Base-by-base conservation (phyloP, 1,284 basidiomycete species). In the Leccinum griseonigrum region DNA sequence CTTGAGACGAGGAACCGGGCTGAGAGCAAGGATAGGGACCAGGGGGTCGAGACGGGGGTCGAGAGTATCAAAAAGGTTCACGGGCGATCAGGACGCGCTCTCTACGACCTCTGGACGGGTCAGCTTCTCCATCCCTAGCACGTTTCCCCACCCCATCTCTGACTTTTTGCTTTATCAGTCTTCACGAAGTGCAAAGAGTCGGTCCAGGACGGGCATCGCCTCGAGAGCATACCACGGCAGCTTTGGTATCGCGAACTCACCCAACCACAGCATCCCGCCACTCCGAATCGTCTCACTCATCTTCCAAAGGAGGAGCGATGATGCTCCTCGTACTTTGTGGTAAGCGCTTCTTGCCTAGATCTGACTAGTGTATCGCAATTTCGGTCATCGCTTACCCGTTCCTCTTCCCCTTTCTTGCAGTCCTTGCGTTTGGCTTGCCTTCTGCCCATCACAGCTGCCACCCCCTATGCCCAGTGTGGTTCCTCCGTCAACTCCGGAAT, bases 201-300 rank as follows among this genome's bases (percentile, higher is more conserved):
- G 4, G 76, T 95, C 9, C 83, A 89, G 69, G 87, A 93, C 65
- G 93, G 93, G 13, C 81, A 80, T 28, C 79, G 93, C 34, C 81
- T 94, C 31, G 92, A 95, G 76, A 94, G 95, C 71, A 86, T 94
- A 60, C 88, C 89, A 6, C 95, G 92, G 93, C 79, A 92, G 56
- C 77, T 95, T 11, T 94, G 91, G 92, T 85, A 90, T 71, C 84
- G 86, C 64, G 85, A 91, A 67, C 78, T 87, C 66, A 70, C 78
- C 53, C 70, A 73, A 28, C 65, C 74, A 14, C 75, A 75, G 36
- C 26, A 69, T 6, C 71, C 74, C 5, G 66, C 70, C 43, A 74
- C 78, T 11, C 75, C 76, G 7, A 71, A 74, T 40, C 70, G 70
- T 22, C 54, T 66, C 32, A 72, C n/a, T n/a, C n/a, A n/a, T n/a